These are phyloP conservation scores for Dactylonectria estremocensis DNA, from an alignment of 2,329 filamentous ascomycete genomes.

Conservation along the genomic window DNA sequence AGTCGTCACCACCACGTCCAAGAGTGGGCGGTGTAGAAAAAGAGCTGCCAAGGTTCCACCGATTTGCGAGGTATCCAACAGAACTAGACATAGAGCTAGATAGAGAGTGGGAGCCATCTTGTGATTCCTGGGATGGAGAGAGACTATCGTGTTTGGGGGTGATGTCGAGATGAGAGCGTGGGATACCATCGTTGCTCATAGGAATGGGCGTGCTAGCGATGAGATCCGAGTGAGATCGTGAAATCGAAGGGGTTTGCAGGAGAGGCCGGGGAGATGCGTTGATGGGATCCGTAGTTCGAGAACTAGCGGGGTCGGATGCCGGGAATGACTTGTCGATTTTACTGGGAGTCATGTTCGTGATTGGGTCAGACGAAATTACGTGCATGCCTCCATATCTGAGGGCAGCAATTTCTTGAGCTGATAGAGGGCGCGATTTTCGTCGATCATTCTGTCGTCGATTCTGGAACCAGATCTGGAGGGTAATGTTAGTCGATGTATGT, in stretches of 20 bases:
- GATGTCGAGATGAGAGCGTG: constrained; percentile 40
- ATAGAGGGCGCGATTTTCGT: constrained; percentile 87
- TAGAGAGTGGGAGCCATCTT: constrained; percentile 48
- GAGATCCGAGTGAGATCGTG: constrained; percentile 44
- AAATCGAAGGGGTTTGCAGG: constrained; percentile 47
- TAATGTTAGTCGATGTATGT: constrained; percentile 37
- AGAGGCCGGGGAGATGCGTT: constrained; percentile 44
- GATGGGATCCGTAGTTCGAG: constrained; percentile 44
- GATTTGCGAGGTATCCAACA: constrained; percentile 68
- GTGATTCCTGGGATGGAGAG: constrained; percentile 48
- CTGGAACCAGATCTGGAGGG: constrained; percentile 94
- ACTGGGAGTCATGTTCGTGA: constrained; percentile 47
- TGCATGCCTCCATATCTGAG: constrained; percentile 70
- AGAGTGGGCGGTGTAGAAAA: constrained; percentile 65
- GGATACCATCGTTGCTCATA: constrained; percentile 36
- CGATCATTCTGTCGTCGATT: constrained; percentile 94
- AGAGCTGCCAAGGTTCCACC: constrained; percentile 69
- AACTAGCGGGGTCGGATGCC: constrained; percentile 47
- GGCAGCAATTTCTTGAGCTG: constrained; percentile 81
- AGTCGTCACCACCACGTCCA: constrained; percentile 58
- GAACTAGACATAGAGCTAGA: constrained; percentile 61
- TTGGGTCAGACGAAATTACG: constrained; percentile 64
- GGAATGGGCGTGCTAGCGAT: constrained; percentile 47
- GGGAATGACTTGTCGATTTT: constrained; percentile 48
- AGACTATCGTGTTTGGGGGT: constrained; percentile 47